These are phyloP conservation scores for Apiospora hydei DNA, from an alignment of 2,329 filamentous ascomycete genomes.

Conservation along the genomic window DNA sequence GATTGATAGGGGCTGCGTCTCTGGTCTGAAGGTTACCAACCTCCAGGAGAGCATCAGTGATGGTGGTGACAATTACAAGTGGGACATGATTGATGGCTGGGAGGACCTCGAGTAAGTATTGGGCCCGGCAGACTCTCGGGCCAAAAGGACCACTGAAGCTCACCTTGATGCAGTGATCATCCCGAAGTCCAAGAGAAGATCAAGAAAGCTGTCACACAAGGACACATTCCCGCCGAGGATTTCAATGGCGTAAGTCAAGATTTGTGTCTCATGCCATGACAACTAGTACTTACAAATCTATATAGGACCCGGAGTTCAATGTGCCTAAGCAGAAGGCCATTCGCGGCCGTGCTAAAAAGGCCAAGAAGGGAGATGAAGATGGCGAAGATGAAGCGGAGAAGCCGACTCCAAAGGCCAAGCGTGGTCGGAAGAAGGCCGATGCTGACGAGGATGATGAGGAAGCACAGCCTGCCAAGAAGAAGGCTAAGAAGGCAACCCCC, in stretches of 20 bases:
- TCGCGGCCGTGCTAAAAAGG: conserved; percentile 51
- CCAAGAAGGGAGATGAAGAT: conserved; percentile 43
- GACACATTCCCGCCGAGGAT: conserved; percentile 84
- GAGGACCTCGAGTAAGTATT: conserved; percentile 69
- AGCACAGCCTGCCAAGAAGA: conserved; percentile 48
- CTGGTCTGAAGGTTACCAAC: conserved; percentile 74
- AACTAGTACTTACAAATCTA: conserved; percentile 26
- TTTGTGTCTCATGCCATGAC: conserved; percentile 25
- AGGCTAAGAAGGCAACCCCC: conserved; percentile 41
- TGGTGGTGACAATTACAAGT: conserved; percentile 59
- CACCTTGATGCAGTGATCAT: conserved; percentile 46
- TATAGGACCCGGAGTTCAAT: conserved; percentile 78
- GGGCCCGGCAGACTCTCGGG: not conserved
- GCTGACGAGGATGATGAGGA: conserved; percentile 39
- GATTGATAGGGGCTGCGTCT: conserved; percentile 80
- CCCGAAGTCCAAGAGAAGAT: conserved; percentile 77
- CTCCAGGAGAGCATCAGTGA: conserved; percentile 64
- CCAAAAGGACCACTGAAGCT: conserved; percentile 25
- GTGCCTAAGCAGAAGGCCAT: conserved; percentile 71
- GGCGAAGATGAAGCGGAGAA: conserved; percentile 41
- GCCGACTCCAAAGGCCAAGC: conserved; percentile 46
- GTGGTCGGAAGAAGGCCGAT: conserved; percentile 45
- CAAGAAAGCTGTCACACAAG: conserved; percentile 72
- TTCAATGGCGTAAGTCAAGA: conserved; percentile 79
- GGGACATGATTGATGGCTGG: conserved; percentile 78